A percentile compares a stretch with the other conserved stretches of the same genome.
Evolutionary conservation across 352 stramenopile species (phyloP).

Genomic region (Pythium utonaiense): DNA sequence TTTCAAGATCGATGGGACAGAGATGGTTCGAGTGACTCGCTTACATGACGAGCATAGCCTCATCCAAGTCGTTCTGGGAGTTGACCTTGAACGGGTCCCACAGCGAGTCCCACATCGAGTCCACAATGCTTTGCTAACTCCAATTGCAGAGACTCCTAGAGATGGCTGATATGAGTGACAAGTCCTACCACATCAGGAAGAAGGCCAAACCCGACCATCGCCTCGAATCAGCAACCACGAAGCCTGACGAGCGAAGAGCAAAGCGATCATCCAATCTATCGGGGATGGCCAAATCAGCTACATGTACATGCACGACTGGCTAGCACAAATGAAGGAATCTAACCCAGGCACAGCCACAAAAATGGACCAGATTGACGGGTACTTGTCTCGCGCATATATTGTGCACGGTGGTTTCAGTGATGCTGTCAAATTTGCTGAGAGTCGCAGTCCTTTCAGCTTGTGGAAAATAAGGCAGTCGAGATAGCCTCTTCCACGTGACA

Average conservation of each 20-base stretch:
- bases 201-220: not conserved
- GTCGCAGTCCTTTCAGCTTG: not conserved
- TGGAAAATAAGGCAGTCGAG: not conserved
- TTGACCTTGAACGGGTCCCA: slow-evolving; percentile 2
- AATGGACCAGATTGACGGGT: not conserved
- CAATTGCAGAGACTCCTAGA: not conserved
- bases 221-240: not conserved
- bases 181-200: slow-evolving; percentile 4
- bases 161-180: not conserved
- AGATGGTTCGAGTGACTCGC: not conserved
- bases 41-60: slow-evolving; percentile 2
- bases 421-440: not conserved
- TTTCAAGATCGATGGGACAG: not conserved
- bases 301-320: slow-evolving; percentile 6
- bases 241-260: slow-evolving; percentile 8
- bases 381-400: slow-evolving; percentile 14
- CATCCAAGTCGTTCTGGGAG: not conserved
- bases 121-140: not conserved
- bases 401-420: slow-evolving; percentile 7
- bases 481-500: not conserved
- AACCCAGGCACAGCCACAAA: slow-evolving; percentile 7
- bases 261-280: not conserved
- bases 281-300: slow-evolving; percentile 2
- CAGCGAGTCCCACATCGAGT: not conserved
- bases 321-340: not conserved